Conservation (phyloP, 2,329 filamentous ascomycete species). For the Hortaea werneckii region DNA sequence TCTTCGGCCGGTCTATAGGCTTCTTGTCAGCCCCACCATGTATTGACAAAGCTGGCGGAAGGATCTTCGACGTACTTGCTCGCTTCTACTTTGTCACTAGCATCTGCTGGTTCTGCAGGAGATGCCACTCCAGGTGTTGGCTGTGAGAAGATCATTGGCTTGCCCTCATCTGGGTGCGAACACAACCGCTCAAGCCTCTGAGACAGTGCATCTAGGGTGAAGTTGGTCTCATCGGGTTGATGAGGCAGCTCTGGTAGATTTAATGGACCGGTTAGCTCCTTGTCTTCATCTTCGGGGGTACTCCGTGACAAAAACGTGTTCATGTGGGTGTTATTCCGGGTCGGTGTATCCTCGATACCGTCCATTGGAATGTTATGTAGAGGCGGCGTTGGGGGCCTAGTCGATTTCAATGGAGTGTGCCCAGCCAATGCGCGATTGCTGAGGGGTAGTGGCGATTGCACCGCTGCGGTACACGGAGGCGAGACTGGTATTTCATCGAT, state of each 20-base stretch:
- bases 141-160: constrained; percentile 20
- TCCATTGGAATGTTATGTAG: constrained; percentile 16
- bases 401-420: constrained; percentile 24
- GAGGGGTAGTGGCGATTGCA: constrained; percentile 23
- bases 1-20: constrained; percentile 1
- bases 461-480: constrained; percentile 9
- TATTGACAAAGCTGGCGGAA: constrained; percentile 1
- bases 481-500: constrained; percentile 24
- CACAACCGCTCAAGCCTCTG: constrained; percentile 24
- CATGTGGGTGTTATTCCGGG: constrained; percentile 25
- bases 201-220: constrained; percentile 25
- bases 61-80: constrained; percentile 1
- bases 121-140: constrained; percentile 21
- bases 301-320: constrained; percentile 20
- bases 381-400: constrained; percentile 20
- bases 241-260: constrained; percentile 27
- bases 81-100: not conserved
- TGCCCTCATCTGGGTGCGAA: constrained; percentile 22
- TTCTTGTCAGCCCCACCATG: constrained; percentile 3
- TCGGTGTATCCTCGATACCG: constrained; percentile 26
- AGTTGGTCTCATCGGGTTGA: constrained; percentile 23
- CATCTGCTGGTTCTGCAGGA: constrained; percentile 7
- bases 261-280: constrained; percentile 23
- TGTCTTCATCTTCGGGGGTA: constrained; percentile 23
- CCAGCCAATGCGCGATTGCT: constrained; percentile 22